Evolutionary conservation across 2,329 filamentous ascomycete genomes (phyloP).

Genomic region (Cryphonectria japonica): DNA sequence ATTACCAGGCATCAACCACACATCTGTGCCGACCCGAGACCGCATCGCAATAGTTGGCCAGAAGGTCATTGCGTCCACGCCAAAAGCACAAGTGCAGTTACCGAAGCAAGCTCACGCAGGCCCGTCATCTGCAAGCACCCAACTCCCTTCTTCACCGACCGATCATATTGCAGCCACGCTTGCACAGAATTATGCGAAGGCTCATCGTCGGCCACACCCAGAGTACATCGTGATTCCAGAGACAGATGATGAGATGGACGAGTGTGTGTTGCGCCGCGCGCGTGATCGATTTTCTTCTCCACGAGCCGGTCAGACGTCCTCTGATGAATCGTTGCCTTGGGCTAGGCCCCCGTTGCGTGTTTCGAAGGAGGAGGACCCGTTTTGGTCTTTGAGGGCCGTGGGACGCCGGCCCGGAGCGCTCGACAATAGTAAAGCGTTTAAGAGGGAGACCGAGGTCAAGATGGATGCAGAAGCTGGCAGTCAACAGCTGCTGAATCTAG

Average conservation of each 20-base stretch:
- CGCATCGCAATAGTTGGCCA: background rate
- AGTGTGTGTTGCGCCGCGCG: slow-evolving; percentile 16
- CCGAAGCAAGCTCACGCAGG: background rate
- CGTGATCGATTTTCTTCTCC: background rate
- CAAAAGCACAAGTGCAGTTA: background rate
- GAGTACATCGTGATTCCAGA: slow-evolving; percentile 13
- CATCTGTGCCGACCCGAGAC: background rate
- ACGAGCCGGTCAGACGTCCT: background rate
- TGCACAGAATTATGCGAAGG: background rate
- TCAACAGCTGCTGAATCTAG: background rate
- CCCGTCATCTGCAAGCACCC: slow-evolving; percentile 5
- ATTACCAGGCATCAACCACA: background rate
- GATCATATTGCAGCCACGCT: slow-evolving; percentile 21
- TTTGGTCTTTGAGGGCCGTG: background rate
- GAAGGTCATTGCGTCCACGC: slow-evolving; percentile 8
- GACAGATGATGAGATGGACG: slow-evolving; percentile 8
- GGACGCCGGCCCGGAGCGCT: background rate
- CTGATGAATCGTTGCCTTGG: slow-evolving; percentile 20
- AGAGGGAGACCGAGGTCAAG: too few relatives aligned
- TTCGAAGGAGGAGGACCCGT: background rate
- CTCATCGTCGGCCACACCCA: background rate
- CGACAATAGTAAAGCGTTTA: too few relatives aligned
- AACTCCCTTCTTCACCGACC: slow-evolving; percentile 20
- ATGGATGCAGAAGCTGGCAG: background rate
- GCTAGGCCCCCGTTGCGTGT: slow-evolving; percentile 21